phyloP scores from a whole-genome alignment of 2,329 filamentous ascomycete species.

The Paracoccidioides brasiliensis region DNA sequence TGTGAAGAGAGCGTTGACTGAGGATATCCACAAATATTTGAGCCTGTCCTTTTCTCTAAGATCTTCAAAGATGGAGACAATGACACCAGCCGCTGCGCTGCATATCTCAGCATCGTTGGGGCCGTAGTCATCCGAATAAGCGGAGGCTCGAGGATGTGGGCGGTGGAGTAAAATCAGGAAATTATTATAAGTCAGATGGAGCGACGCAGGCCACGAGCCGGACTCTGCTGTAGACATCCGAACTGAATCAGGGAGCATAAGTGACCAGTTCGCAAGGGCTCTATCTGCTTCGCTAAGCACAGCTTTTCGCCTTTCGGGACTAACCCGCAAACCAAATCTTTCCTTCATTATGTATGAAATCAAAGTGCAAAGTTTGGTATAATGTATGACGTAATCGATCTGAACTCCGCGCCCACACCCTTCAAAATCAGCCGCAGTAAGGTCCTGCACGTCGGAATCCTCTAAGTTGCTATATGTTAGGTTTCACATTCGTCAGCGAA shows the following conservation, averaged over 20 bases:
- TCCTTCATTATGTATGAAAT: slow-evolving; percentile 34
- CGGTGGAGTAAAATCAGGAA: slow-evolving; percentile 34
- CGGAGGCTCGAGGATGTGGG: slow-evolving; percentile 31
- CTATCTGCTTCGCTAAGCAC: slow-evolving; percentile 30
- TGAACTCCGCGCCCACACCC: slow-evolving; percentile 34
- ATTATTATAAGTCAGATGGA: slow-evolving; percentile 35
- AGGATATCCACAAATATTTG: slow-evolving; percentile 33
- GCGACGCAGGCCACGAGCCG: slow-evolving; percentile 33
- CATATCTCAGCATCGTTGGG: slow-evolving; percentile 35
- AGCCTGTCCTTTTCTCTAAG: slow-evolving; percentile 29
- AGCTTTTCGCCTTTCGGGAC: slow-evolving; percentile 28
- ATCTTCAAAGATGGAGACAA: slow-evolving; percentile 34
- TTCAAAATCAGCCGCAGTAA: slow-evolving; percentile 35
- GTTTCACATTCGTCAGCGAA: not conserved
- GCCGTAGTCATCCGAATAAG: slow-evolving; percentile 32
- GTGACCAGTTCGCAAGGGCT: slow-evolving; percentile 30
- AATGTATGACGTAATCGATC: slow-evolving; percentile 35
- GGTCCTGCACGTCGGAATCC: slow-evolving; percentile 38
- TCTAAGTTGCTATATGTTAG: slow-evolving; percentile 30
- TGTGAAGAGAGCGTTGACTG: slow-evolving; percentile 33
- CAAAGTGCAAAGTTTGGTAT: slow-evolving; percentile 39
- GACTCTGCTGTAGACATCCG: slow-evolving; percentile 30
- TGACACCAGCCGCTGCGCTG: slow-evolving; percentile 32
- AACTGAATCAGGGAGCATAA: slow-evolving; percentile 29
- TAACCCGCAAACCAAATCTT: slow-evolving; percentile 29